Base-by-base conservation (phyloP, 306 rosid species). In the Citrullus mucosospermus region DNA sequence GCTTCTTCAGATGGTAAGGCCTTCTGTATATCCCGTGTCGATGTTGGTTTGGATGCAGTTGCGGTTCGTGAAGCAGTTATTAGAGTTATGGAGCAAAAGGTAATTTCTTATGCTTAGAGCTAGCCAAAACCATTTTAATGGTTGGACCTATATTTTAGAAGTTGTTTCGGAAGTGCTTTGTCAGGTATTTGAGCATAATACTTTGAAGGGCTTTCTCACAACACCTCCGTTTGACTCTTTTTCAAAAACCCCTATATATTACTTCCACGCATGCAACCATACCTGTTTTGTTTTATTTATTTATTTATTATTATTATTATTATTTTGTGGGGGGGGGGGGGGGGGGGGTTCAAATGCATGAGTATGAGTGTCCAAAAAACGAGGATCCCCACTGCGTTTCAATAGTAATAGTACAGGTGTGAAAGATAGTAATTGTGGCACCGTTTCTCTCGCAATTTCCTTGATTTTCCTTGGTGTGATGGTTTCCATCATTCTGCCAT, bases 41-140 rank as follows among this genome's bases (percentile, higher is more conserved):
- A 91, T 70, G 98, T 96, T 79, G 99, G 99, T 79, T 83, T 92
- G 80, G 99, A 96, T 88, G 91, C 73, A 6, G 88, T 90, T 4
- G 99, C 99, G n/a, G 97, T 96, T 71, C 98, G 99, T 17, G 99
- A 96, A 89, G 99, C 99, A 43, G 99, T 92, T 79, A 66, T 84
- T 72, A 90, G 85, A 85, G 91, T 88, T 80, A 78, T 88, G 75
- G 96, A 88, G 84, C 90, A 88, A 59, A 89, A 92, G 98, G 99
- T 96, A 43, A 63, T 66, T 81, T 46, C 77, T 68, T 46, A 20
- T 67, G 53, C 73, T 39, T n/a, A 18, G 73, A 55, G 59, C 11
- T 55, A 55, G 25, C 18, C 41, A 10, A 38, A n/a, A 10, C 8
- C 75, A 66, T 68, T 68, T 41, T 68, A 54, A 67, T 39, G 53